Percentiles rank a stretch among this genome's conserved stretches.
Evolutionary conservation across 495 filamentous ascomycete species (phyloP).

Genomic region (Delitschia confertaspora): DNA sequence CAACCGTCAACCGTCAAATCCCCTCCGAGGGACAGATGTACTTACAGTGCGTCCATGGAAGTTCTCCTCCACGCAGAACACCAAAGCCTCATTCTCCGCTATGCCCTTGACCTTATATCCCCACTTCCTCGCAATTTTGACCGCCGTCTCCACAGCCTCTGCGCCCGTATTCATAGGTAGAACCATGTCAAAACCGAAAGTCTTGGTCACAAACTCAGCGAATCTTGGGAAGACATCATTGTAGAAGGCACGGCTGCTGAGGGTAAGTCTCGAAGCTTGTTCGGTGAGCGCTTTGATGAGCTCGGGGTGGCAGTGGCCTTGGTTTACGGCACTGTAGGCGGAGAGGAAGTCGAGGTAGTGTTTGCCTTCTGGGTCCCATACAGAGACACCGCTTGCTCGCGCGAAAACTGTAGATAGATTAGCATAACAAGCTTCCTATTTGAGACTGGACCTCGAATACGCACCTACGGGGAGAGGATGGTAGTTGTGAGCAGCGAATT

Average conservation of each 20-base stretch:
- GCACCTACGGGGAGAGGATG: slow-evolving; percentile 74
- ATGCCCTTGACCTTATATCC: slow-evolving; percentile 96
- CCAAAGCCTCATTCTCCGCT: slow-evolving; percentile 68
- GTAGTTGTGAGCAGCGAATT: slow-evolving; percentile 96
- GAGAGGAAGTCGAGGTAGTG: slow-evolving; percentile 97
- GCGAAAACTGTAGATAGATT: slow-evolving; percentile 44
- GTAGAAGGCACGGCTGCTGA: slow-evolving; percentile 94
- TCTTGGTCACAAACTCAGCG: slow-evolving; percentile 79
- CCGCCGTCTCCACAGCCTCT: slow-evolving; percentile 95
- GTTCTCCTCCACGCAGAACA: slow-evolving; percentile 81
- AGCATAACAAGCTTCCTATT: neutral
- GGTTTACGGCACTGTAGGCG: slow-evolving; percentile 96
- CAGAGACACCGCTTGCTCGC: slow-evolving; percentile 68
- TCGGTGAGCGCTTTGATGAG: slow-evolving; percentile 81
- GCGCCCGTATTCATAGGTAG: slow-evolving; percentile 98
- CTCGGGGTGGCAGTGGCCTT: slow-evolving; percentile 97
- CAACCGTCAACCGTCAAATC: no score
- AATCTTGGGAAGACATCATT: slow-evolving; percentile 98
- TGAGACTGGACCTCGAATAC: neutral
- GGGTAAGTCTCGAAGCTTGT: slow-evolving; percentile 80
- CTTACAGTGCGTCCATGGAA: slow-evolving; percentile 93
- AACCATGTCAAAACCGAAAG: slow-evolving; percentile 97
- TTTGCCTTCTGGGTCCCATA: slow-evolving; percentile 96
- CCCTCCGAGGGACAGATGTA: slow-evolving; percentile 15
- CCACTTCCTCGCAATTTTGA: slow-evolving; percentile 98